Evolutionary conservation across 371 early-diverging fungal species (phyloP).

Genomic region (Mortierella sp.): DNA sequence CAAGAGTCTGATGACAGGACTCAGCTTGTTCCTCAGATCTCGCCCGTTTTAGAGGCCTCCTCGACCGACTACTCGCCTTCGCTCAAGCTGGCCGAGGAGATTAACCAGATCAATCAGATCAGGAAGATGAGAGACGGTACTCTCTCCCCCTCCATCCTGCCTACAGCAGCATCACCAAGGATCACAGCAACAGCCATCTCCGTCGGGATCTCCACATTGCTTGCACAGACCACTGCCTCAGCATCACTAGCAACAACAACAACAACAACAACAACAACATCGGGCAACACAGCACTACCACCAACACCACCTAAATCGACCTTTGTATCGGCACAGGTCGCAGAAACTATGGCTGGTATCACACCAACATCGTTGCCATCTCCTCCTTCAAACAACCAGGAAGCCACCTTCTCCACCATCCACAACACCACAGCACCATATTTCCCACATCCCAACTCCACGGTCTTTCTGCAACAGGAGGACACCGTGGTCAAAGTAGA

Average conservation of each 20-base stretch:
- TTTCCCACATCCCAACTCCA: conserved; percentile 7
- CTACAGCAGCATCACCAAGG: background rate
- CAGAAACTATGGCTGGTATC: background rate
- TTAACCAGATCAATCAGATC: conserved; percentile 25
- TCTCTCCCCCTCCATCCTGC: background rate
- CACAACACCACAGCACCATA: conserved; percentile 2
- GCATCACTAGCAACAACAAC: background rate
- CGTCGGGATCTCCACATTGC: conserved; percentile 18
- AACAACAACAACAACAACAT: background rate
- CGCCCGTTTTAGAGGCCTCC: background rate
- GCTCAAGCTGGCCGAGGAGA: conserved; percentile 25
- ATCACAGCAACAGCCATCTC: conserved; percentile 2
- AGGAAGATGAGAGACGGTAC: background rate
- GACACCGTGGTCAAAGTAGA: conserved; percentile 21
- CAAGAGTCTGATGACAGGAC: background rate
- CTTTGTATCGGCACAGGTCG: too few species aligned
- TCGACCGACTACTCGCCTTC: conserved; percentile 18
- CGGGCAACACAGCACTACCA: background rate
- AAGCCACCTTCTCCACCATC: background rate
- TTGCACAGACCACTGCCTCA: conserved; percentile 20
- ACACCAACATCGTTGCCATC: background rate
- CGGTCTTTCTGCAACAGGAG: conserved; percentile 6
- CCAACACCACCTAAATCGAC: background rate
- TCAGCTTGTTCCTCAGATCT: background rate
- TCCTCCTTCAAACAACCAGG: conserved; percentile 4